These are phyloP conservation scores for Aspergillus felis DNA, from an alignment of 2,329 filamentous ascomycete genomes.

Conservation along the genomic window DNA sequence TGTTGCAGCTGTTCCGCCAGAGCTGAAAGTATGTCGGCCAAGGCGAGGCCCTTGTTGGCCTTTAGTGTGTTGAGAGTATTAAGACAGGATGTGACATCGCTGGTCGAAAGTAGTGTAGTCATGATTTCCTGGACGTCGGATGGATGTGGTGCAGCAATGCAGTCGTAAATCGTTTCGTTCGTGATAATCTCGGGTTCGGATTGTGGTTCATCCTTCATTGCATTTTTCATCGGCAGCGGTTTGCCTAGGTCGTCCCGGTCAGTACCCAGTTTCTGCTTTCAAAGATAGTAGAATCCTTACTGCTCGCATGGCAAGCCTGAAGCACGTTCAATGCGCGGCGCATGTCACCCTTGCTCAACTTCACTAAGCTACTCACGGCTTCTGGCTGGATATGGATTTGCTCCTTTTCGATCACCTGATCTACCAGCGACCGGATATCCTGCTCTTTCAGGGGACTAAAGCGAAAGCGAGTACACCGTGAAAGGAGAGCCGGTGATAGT, in stretches of 20 bases:
- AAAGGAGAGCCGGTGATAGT: constrained; percentile 85
- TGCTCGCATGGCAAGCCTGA: constrained; percentile 93
- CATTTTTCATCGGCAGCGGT: constrained; percentile 60
- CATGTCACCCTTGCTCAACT: constrained; percentile 93
- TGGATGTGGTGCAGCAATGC: constrained; percentile 91
- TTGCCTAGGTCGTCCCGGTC: constrained; percentile 49
- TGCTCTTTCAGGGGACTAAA: constrained; percentile 89
- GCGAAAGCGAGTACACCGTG: constrained; percentile 87
- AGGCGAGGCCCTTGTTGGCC: constrained; percentile 74
- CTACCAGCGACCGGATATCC: constrained; percentile 81
- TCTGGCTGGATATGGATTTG: constrained; percentile 75
- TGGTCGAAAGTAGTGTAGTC: constrained; percentile 74
- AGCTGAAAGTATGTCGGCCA: constrained; percentile 90
- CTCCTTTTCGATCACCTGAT: constrained; percentile 86
- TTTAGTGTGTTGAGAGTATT: constrained; percentile 87
- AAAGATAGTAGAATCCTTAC: constrained; percentile 45
- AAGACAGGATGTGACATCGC: constrained; percentile 85
- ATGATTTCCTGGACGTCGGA: constrained; percentile 82
- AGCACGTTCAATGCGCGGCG: constrained; percentile 88
- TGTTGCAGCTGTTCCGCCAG: constrained; percentile 77
- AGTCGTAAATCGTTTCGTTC: constrained; percentile 90
- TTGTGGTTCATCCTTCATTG: constrained; percentile 53
- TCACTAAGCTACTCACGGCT: constrained; percentile 78
- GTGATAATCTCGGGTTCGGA: constrained; percentile 80
- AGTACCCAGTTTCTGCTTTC: not conserved